Percentiles rank a stretch among this genome's conserved stretches.
phyloP scores from a whole-genome alignment of 129 eudicot genomes.

The Escallonia rubra region DNA sequence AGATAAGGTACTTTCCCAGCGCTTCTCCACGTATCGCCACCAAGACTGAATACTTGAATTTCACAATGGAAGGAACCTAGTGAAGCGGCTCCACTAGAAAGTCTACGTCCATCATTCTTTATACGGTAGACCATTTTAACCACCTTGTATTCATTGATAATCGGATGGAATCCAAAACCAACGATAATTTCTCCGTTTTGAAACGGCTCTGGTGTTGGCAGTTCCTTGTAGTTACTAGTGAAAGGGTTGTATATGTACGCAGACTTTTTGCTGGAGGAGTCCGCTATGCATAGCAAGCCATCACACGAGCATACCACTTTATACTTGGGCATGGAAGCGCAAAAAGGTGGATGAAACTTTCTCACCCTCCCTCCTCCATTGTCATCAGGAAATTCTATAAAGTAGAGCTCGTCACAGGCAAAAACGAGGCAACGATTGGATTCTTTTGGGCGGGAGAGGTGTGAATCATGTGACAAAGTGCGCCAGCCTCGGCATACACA shows the following conservation, averaged over 20 bases:
- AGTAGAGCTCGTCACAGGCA: conserved; percentile 17
- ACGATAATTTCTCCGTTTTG: not conserved
- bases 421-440: conserved; percentile 12
- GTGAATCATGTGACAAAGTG: conserved; percentile 7
- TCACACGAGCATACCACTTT: conserved; percentile 17
- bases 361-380: conserved; percentile 2
- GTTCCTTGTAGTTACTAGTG: conserved; percentile 13
- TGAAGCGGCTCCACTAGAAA: not conserved
- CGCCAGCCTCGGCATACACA: conserved; percentile 12
- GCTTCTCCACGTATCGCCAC: conserved; percentile 14
- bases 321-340: conserved; percentile 8
- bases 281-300: conserved; percentile 20
- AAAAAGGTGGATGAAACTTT: conserved; percentile 12
- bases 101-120: not conserved
- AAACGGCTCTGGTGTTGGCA: conserved; percentile 4
- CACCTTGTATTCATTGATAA: conserved; percentile 20
- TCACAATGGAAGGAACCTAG: conserved; percentile 1
- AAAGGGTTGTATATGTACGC: conserved; percentile 17
- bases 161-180: conserved; percentile 25
- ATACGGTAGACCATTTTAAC: conserved; percentile 17
- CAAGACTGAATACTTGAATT: conserved; percentile 6
- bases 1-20: conserved; percentile 12
- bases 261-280: not conserved
- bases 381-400: conserved; percentile 6
- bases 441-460: not conserved